Evolutionary conservation across 2,329 filamentous ascomycete species (phyloP), one percentile per base, ranked within the genome.

Genomic region (Neofusicoccum sp.): DNA sequence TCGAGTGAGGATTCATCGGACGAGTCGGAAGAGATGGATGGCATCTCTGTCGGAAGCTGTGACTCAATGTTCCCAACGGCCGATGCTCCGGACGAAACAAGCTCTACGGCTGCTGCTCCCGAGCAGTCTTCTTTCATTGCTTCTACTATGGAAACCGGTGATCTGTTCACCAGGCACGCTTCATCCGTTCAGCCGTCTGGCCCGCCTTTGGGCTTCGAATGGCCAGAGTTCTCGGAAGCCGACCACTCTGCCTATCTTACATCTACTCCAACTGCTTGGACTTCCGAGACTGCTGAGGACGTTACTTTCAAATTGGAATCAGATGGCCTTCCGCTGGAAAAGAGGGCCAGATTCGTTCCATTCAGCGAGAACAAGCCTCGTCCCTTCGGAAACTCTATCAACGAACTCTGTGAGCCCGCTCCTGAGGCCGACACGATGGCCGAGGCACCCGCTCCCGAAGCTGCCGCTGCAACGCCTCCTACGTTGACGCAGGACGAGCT

Each of bases 371-470:
- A 33, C 51, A 56, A 56, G 38, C 2, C 51, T 43, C 51, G 51
- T 30, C 51, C 51, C 7, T 56, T 56, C 51, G 43, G 51, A 14
- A 56, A 56, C 16, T 56, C 51, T 11, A 56, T 56, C 51, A 56
- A 56, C 28, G 51, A 56, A 7, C 51, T 56, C n/a, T 56, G 51
- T 28, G 51, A 56, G 28, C 51, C 51, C n/a, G 38, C 38, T 9
- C 51, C 51, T 33, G 28, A 40, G n/a, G 36, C 16, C 7, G 36
- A 40, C 7, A n/a, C 12, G 6, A 7, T 14, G 9, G 40, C n/a
- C 16, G 51, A 56, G 9, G 24, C 28, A 30, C 20, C 26, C 33
- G 2, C n/a, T 24, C 8, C 24, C n/a, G 51, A 30, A n/a, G 26
- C 33, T 38, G 3, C 3, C 14, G 36, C 8, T 7, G 14, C 4